Conservation (phyloP, 306 rosid genomes). For the Begonia fuchsioides region DNA sequence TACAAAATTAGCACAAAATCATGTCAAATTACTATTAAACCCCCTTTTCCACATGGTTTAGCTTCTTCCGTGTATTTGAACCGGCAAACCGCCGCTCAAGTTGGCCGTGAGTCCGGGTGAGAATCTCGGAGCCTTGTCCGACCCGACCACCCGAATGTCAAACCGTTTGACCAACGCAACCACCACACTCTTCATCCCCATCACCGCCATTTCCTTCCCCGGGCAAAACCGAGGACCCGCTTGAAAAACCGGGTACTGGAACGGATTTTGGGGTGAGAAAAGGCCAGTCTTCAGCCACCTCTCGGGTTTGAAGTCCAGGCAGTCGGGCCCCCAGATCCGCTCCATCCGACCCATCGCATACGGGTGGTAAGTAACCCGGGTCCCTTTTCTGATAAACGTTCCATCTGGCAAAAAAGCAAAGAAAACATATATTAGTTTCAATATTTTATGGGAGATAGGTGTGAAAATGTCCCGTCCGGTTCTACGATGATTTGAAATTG, state of each 20-base stretch:
- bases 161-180: conserved; percentile 29
- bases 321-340: conserved; percentile 63
- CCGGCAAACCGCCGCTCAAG: conserved; percentile 52
- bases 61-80: conserved; percentile 17
- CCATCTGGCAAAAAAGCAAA: conserved; percentile 44
- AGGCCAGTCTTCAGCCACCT: conserved; percentile 52
- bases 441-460: too few relatives aligned
- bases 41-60: too few relatives aligned
- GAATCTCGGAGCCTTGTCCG: conserved; percentile 26
- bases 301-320: conserved; percentile 44
- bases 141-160: conserved; percentile 20
- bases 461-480: too few relatives aligned
- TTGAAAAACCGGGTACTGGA: conserved; percentile 72
- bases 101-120: conserved; percentile 66
- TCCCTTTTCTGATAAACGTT: conserved; percentile 42
- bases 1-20: too few relatives aligned
- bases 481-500: too few relatives aligned
- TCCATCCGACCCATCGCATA: conserved; percentile 98
- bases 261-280: conserved; percentile 32
- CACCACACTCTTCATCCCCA: conserved; percentile 41
- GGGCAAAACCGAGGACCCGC: conserved; percentile 72
- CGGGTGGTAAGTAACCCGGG: conserved; percentile 73
- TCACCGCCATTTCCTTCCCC: conserved; percentile 67
- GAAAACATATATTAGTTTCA: too few relatives aligned
- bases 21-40: too few relatives aligned